Conservation (phyloP, 1,284 basidiomycete species). For the Papiliotrema nemorosa region DNA sequence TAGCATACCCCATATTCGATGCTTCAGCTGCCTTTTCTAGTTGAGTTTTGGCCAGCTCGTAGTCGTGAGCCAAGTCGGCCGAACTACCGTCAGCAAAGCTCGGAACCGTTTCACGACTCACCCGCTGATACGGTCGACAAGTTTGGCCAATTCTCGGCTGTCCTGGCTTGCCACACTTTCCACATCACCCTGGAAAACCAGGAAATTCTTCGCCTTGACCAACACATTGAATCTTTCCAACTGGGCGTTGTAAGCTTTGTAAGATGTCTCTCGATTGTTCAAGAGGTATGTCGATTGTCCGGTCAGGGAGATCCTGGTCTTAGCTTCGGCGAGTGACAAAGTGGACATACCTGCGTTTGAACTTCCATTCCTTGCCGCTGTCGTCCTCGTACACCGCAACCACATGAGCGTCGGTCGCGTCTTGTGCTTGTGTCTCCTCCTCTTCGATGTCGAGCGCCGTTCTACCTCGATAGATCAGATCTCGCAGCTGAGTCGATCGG, state of each 20-base stretch:
- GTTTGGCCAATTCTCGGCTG: constrained; percentile 77
- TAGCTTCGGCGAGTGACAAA: constrained; percentile 2
- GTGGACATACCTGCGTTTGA: constrained; percentile 76
- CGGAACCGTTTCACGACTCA: constrained; percentile 21
- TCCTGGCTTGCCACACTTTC: constrained; percentile 97
- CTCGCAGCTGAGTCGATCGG: constrained; percentile 86
- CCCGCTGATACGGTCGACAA: constrained; percentile 95
- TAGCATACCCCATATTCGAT: constrained; percentile 89
- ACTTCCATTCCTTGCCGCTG: constrained; percentile 76
- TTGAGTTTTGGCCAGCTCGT: constrained; percentile 80
- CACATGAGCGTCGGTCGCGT: constrained; percentile 90
- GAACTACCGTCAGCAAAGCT: constrained; percentile 50
- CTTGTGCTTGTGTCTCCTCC: constrained; percentile 50
- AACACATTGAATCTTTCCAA: constrained; percentile 89
- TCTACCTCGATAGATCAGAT: constrained; percentile 89
- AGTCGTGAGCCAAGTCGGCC: constrained; percentile 80
- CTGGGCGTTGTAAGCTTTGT: constrained; percentile 77
- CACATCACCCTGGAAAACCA: constrained; percentile 99
- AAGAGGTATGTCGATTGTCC: constrained; percentile 86
- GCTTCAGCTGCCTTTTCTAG: constrained; percentile 90
- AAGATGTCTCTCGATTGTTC: constrained; percentile 72
- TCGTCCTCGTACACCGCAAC: constrained; percentile 82
- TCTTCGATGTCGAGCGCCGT: constrained; percentile 55
- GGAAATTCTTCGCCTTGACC: constrained; percentile 98
- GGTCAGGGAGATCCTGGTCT: constrained; percentile 70